Conservation (phyloP, 2,329 filamentous ascomycete species). For the Blumeriella jaapii region DNA sequence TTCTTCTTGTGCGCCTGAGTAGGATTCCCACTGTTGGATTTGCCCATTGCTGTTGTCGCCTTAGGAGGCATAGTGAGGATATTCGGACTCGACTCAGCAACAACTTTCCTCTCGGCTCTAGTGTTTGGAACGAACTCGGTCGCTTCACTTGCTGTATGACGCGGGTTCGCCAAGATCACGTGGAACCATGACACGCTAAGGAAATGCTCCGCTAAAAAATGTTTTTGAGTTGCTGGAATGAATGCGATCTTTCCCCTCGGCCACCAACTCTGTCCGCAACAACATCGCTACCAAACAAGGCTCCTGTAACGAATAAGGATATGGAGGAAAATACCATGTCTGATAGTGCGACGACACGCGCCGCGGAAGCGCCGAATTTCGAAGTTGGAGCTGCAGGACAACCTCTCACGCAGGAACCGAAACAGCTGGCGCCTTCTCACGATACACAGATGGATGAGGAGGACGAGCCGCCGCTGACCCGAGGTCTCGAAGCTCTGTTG, state of each 20-base stretch:
- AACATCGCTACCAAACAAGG: conserved; percentile 7
- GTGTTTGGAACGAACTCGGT: too few relatives aligned
- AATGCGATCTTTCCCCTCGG: conserved; percentile 4
- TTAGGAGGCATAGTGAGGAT: conserved; percentile 31
- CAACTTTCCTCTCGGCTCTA: neutral
- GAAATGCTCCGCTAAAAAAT: conserved; percentile 2
- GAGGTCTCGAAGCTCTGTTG: conserved; percentile 23
- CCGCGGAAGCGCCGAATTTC: neutral
- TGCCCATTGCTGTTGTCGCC: conserved; percentile 6
- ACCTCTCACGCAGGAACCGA: neutral
- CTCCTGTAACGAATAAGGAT: conserved; percentile 7
- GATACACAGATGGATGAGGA: conserved; percentile 6
- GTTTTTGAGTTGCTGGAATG: conserved; percentile 2
- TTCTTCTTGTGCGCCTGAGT: conserved; percentile 19
- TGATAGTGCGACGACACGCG: conserved; percentile 9
- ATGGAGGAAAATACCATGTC: conserved; percentile 11
- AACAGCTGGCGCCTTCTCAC: neutral
- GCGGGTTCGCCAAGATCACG: conserved; percentile 1
- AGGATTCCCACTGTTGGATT: conserved; percentile 3
- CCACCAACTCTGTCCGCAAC: neutral
- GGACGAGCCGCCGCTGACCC: conserved; percentile 15
- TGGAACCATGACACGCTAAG: conserved; percentile 10
- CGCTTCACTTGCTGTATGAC: too few relatives aligned
- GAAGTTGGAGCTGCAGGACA: conserved; percentile 2
- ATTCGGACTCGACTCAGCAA: conserved; percentile 1